Evolutionary conservation across 306 rosid species (phyloP), one percentile per base, ranked within the genome.

Genomic region (Nissolia schottii): DNA sequence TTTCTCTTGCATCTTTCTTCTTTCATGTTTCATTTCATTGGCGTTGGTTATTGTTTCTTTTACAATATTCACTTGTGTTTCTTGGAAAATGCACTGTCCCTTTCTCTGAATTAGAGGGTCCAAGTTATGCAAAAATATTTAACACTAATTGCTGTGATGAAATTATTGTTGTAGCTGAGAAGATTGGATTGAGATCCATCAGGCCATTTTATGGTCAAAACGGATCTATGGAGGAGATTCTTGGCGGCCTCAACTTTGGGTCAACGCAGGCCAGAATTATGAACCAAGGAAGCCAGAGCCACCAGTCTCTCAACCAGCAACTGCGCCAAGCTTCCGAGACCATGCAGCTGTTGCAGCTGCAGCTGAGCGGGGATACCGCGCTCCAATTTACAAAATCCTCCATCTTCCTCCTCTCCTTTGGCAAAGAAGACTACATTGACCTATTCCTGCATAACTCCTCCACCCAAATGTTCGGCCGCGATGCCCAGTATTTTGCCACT

Each of bases 291-390:
- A 70, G 85, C 81, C 82, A 56, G 74, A 86, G 84, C 79, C 85
- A 81, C 78, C 98, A 93, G 79, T 90, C 97, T 70, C 93, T 85
- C 11, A 93, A 73, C 87, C 93, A 90, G 64, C 97, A 90, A 70
- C 84, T 90, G 13, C 91, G 98, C 54, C 98, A 93, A 66, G 90
- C 77, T 37, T 81, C 85, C 3, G 97, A 93, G 77, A 75, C 88
- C 4, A 15, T 93, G 48, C 93, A 93, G 86, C 78, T 87, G 20
- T 50, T 93, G 38, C 88, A 87, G 64, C 83, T 93, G 46, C 90
- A 80, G 23, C 80, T 90, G 38, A 71, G 62, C 12, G 78, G 73
- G 59, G 70, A 78, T 1, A 38, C 75, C 3, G 84, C 85, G 13
- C 78, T 77, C 48, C 83, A 74, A 15, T 85, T 90, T 43, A 81